Conservation (phyloP, 495 filamentous ascomycete genomes). For the Podospora australis region DNA sequence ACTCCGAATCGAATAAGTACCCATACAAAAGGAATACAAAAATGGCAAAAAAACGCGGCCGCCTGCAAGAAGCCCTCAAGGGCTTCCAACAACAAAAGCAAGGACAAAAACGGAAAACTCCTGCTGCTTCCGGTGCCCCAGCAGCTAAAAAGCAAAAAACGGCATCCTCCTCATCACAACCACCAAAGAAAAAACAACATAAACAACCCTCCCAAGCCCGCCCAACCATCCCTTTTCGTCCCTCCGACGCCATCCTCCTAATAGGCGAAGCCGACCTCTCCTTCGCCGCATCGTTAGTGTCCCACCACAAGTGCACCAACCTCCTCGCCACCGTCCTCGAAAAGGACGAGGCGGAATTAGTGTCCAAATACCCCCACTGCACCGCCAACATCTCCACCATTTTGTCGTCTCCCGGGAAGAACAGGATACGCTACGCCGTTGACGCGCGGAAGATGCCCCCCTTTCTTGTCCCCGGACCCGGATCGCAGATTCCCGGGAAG, state of each 20-base stretch:
- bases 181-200: slow-evolving; percentile 13
- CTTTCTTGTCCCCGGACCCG: too few species aligned
- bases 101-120: slow-evolving; percentile 9
- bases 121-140: background rate
- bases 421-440: slow-evolving; percentile 44
- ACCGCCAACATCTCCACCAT: slow-evolving; percentile 53
- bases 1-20: too few species aligned
- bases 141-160: slow-evolving; percentile 15
- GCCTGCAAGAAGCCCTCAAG: slow-evolving; percentile 16
- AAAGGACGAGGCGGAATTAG: slow-evolving; percentile 39
- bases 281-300: slow-evolving; percentile 69
- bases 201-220: slow-evolving; percentile 33
- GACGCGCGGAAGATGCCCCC: slow-evolving; percentile 67
- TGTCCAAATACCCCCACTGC: slow-evolving; percentile 73
- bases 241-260: slow-evolving; percentile 66
- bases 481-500: too few species aligned
- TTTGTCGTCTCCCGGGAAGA: background rate
- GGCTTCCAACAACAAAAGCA: slow-evolving; percentile 16
- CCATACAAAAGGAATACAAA: too few species aligned
- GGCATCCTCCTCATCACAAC: slow-evolving; percentile 2
- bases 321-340: slow-evolving; percentile 52
- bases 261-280: slow-evolving; percentile 94
- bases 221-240: slow-evolving; percentile 68
- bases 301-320: slow-evolving; percentile 61
- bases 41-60: slow-evolving; percentile 16